Evolutionary conservation across 345 rosid species (phyloP), one percentile per base, ranked within the genome.

Genomic region (Mallotus nudiflorus): DNA sequence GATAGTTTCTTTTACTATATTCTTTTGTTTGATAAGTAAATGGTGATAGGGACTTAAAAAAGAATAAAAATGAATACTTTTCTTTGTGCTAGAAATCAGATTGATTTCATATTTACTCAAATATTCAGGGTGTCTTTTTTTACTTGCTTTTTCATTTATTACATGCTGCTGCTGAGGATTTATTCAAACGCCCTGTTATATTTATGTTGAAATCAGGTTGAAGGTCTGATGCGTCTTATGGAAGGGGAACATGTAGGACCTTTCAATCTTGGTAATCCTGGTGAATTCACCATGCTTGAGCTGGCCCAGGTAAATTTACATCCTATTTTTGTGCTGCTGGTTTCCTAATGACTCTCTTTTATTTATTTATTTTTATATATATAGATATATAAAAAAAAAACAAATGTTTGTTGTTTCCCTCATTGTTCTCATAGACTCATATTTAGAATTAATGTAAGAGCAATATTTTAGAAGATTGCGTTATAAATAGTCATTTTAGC

Each of bases 251-350:
- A 92, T 27, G 97, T 92, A 7, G 99, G 97, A 3, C 99, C 98
- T 52, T 95, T 95, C 77, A 95, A 95, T 78, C 93, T 90, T 55
- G 98, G 97, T 45, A 94, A 94, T 78, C 98, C 98, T 0, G 99
- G 99, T 57, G 97, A 95, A 88, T 94, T 94, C 82, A 94, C 98
- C 76, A 92, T 95, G 99, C 92, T 95, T 66, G 98, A 92, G 74
- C 98, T 95, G 3, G 99, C 99, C 15, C 72, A 92, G 96, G 98
- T 93, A 16, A 11, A 63, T 33, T 25, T 15, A 37, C 6, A 24
- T 37, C 48, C 11, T 53, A 18, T 67, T 53, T 27, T 31, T 10
- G 28, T 55, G 20, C 39, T 25, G 20, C 27, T 25, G 4, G 7
- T 25, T 55, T 14, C 20, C 15, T 53, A 22, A 10, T 52, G 20